Conservation (phyloP, 139 green algal species). For the Coccomyxa sp. region DNA sequence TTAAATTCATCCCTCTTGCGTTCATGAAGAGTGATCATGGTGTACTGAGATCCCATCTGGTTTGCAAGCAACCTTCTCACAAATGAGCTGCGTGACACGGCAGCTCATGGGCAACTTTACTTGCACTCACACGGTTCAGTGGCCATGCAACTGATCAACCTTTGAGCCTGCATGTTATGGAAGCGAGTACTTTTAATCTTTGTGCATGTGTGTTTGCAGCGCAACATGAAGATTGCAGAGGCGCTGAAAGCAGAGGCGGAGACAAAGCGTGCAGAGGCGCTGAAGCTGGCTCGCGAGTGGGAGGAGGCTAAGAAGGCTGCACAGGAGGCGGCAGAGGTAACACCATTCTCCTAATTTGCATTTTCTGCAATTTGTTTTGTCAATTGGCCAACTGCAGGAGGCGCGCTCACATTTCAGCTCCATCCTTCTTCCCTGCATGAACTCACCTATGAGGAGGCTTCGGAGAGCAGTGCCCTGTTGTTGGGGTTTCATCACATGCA, state of each 20-base stretch:
- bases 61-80: background rate
- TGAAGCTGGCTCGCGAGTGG: background rate
- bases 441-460: too few relatives aligned
- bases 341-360: background rate
- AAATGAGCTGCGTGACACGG: background rate
- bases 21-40: background rate
- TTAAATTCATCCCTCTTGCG: background rate
- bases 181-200: too few relatives aligned
- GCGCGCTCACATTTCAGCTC: too few relatives aligned
- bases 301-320: background rate
- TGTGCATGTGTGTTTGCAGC: background rate
- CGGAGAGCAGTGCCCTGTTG: too few relatives aligned
- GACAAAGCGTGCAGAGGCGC: background rate
- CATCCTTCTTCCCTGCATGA: too few relatives aligned
- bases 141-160: background rate
- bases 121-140: background rate
- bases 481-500: too few relatives aligned
- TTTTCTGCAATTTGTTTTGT: background rate
- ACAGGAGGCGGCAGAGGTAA: background rate
- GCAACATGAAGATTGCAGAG: background rate
- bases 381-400: background rate
- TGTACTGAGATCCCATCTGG: too few relatives aligned
- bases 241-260: background rate
- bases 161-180: background rate
- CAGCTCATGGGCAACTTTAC: background rate